A percentile compares a stretch with the other conserved stretches of the same genome.
Evolutionary conservation across 2,329 filamentous ascomycete species (phyloP).

Genomic region (Fusarium tjaetaba): DNA sequence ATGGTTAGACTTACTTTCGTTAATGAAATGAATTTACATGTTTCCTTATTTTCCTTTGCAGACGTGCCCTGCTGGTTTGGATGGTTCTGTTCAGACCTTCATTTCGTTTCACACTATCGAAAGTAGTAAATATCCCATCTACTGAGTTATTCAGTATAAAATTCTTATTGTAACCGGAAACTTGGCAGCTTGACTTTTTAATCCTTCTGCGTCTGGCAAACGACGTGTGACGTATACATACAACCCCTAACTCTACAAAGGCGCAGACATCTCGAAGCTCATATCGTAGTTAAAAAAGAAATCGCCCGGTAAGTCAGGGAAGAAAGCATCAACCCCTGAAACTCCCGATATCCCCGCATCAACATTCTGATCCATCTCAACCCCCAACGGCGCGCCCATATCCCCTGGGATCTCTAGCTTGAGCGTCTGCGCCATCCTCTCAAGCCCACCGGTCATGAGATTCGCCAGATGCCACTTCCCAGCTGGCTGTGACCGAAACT

Average conservation of each 20-base stretch:
- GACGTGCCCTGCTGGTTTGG: neutral
- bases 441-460: slow-evolving; percentile 56
- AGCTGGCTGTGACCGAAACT: slow-evolving; percentile 52
- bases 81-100: neutral
- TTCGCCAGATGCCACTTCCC: slow-evolving; percentile 57
- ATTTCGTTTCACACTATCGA: neutral
- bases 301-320: slow-evolving; percentile 25
- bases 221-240: too few relatives aligned
- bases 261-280: slow-evolving; percentile 16
- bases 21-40: neutral
- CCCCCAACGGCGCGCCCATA: neutral
- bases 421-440: slow-evolving; percentile 37
- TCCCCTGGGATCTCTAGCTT: slow-evolving; percentile 1
- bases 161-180: neutral
- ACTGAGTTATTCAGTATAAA: neutral
- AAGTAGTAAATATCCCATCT: too few relatives aligned
- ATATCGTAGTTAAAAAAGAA: slow-evolving; percentile 31
- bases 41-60: neutral
- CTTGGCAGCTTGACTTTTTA: neutral
- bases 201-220: too few relatives aligned
- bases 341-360: neutral
- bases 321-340: slow-evolving; percentile 14
- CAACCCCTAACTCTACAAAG: neutral
- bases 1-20: neutral
- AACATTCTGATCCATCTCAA: neutral